These are phyloP conservation scores for Chimonanthus praecox DNA, from an alignment of 164 flowering plant species.

Conservation along the genomic window DNA sequence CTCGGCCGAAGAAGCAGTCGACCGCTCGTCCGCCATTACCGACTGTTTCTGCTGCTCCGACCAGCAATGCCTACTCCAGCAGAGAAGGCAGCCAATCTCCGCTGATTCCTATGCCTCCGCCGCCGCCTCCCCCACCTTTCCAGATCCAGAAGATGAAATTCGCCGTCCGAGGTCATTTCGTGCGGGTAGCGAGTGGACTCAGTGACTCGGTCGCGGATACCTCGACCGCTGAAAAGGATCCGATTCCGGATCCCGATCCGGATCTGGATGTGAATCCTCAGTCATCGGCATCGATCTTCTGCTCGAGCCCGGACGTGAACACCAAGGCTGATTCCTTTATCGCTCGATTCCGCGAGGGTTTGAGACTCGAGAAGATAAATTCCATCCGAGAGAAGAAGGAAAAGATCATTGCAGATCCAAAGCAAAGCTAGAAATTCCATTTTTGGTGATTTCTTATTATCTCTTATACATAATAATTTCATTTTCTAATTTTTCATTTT, in stretches of 20 bases:
- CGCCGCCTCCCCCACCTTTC: slow-evolving; percentile 76
- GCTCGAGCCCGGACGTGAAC: slow-evolving; percentile 86
- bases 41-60: slow-evolving; percentile 20
- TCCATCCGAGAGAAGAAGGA: slow-evolving; percentile 40
- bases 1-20: slow-evolving; percentile 16
- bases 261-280: neutral
- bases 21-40: slow-evolving; percentile 20
- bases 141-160: slow-evolving; percentile 34
- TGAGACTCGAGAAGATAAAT: slow-evolving; percentile 72
- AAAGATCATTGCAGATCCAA: neutral
- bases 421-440: neutral
- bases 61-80: slow-evolving; percentile 19
- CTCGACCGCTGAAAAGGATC: slow-evolving; percentile 34
- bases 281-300: slow-evolving; percentile 25
- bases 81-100: slow-evolving; percentile 41
- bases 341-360: slow-evolving; percentile 53
- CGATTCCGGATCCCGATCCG: neutral
- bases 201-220: slow-evolving; percentile 16
- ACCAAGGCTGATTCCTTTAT: slow-evolving; percentile 77
- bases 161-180: slow-evolving; percentile 33
- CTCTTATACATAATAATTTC: neutral
- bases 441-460: neutral
- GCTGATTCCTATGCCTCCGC: slow-evolving; percentile 49
- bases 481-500: neutral
- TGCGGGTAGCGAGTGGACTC: slow-evolving; percentile 44